These are phyloP conservation scores for Mycosphaerella sp. DNA, from an alignment of 2,329 filamentous ascomycete genomes.

Conservation along the genomic window DNA sequence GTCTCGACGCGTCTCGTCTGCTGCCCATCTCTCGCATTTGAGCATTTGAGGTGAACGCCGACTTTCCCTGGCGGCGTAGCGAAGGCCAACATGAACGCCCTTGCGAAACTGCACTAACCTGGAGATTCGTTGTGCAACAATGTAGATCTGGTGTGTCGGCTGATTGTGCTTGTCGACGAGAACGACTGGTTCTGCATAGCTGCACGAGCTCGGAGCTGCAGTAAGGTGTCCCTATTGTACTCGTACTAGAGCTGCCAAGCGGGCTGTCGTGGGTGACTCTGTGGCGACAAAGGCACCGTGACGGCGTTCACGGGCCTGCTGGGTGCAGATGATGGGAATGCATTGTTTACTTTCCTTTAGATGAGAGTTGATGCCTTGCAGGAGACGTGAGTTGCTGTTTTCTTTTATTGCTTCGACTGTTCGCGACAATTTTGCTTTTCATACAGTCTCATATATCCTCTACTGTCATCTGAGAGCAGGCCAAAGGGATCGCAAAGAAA, in stretches of 20 bases:
- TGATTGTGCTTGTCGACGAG: conserved; percentile 3
- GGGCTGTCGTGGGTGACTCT: conserved; percentile 11
- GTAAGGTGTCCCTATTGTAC: conserved; percentile 12
- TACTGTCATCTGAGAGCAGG: not conserved
- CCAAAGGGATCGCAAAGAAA: not conserved
- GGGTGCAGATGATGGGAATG: conserved; percentile 6
- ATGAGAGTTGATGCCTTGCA: conserved; percentile 15
- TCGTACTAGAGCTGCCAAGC: conserved; percentile 12
- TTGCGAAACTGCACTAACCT: conserved; percentile 10
- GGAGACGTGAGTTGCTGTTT: conserved; percentile 6
- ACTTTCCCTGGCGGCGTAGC: conserved; percentile 14
- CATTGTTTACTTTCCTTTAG: conserved; percentile 14
- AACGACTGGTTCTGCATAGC: conserved; percentile 10
- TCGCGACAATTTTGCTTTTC: conserved; percentile 1
- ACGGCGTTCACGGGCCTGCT: conserved; percentile 8
- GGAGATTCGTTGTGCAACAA: conserved; percentile 10
- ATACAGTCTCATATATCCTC: not conserved
- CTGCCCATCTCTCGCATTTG: not conserved
- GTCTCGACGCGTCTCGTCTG: not conserved
- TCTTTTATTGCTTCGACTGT: not conserved
- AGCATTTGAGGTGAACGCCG: conserved; percentile 4
- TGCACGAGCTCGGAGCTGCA: conserved; percentile 4
- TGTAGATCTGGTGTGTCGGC: conserved; percentile 9
- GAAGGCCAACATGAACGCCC: conserved; percentile 10
- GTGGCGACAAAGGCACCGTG: not conserved